phyloP scores from a whole-genome alignment of 1,139 yeast genomes.

The Pichia sp. region DNA sequence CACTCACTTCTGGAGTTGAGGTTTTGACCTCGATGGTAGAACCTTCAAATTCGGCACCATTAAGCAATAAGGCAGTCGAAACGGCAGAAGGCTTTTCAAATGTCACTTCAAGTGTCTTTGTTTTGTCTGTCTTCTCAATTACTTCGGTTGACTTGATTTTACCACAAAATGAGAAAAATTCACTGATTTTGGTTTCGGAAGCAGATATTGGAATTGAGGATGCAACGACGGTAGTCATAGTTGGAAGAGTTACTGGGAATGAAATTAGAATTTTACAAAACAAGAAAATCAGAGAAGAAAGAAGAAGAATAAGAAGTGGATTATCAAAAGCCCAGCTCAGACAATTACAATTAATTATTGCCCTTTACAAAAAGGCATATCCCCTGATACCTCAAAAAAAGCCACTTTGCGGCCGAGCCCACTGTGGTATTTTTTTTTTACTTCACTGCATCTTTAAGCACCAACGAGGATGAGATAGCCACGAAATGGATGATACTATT shows the following conservation, averaged over 20 bases:
- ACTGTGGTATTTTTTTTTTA: too few relatives aligned
- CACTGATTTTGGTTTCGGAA: slow-evolving; percentile 47
- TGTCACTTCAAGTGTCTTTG: slow-evolving; percentile 37
- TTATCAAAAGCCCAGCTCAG: too few relatives aligned
- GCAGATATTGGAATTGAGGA: slow-evolving; percentile 51
- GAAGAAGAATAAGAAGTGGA: too few relatives aligned
- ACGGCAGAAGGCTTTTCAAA: slow-evolving; percentile 58
- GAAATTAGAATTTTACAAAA: too few relatives aligned
- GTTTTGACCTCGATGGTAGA: slow-evolving; percentile 13
- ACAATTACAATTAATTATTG: too few relatives aligned
- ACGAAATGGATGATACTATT: too few relatives aligned
- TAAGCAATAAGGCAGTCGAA: slow-evolving; percentile 62
- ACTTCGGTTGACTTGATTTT: slow-evolving; percentile 40
- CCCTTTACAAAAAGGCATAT: too few relatives aligned
- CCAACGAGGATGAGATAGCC: too few relatives aligned
- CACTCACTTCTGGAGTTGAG: neutral
- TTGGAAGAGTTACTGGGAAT: neutral
- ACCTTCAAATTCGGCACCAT: slow-evolving; percentile 69
- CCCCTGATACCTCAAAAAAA: too few relatives aligned
- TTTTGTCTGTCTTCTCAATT: slow-evolving; percentile 27
- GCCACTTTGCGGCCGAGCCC: too few relatives aligned
- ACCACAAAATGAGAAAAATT: slow-evolving; percentile 78
- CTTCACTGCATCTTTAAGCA: too few relatives aligned
- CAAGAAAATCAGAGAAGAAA: too few relatives aligned
- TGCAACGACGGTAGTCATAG: slow-evolving; percentile 39